Evolutionary conservation across 192 early-diverging fungal species (phyloP), one percentile per base, ranked within the genome.

Genomic region (Anaeromyces robustus): DNA sequence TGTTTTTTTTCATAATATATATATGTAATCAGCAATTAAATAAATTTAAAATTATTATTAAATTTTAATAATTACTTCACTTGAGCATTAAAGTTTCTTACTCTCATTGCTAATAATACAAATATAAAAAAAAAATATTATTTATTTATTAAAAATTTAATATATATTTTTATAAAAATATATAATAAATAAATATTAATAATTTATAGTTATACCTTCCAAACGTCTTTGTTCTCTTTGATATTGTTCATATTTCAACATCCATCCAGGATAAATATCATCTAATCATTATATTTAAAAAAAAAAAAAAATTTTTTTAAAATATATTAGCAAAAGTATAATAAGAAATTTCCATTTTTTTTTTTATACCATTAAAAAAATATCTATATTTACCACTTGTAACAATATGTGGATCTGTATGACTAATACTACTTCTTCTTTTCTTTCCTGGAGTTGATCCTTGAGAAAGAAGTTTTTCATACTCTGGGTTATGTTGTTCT

Each of bases 351-450:
- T 34, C 3, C 12, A 34, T 34, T 7, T 34, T 7, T 34, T 7
- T 39, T 12, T 14, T 12, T 39, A 39, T 39, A 39, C 16, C 1
- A 39, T 14, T 14, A 39, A 39, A 14, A 39, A 39, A 14, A 39
- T 12, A 14, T 14, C 9, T n/a, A 1, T n/a, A 68, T 0, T 81
- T 85, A 91, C 90, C 94, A 81, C 89, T 88, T 82, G 90, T 86
- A 19, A 94, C 92, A 2, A 94, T 89, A n/a, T 89, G 88, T 7
- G 92, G 86, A 77, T 88, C 83, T 30, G 87, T 87, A 31, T 89
- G 86, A 30, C 86, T 88, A 29, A 91, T 83, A 39, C 22, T n/a
- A 68, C 28, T 68, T n/a, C 26, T 68, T 68, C 52, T 68, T 11
- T 68, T 68, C 7, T n/a, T 68, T 68, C 52, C 52, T 84, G 39